Base-by-base conservation (phyloP, 306 rosid genomes). In the Cicer bijugum region DNA sequence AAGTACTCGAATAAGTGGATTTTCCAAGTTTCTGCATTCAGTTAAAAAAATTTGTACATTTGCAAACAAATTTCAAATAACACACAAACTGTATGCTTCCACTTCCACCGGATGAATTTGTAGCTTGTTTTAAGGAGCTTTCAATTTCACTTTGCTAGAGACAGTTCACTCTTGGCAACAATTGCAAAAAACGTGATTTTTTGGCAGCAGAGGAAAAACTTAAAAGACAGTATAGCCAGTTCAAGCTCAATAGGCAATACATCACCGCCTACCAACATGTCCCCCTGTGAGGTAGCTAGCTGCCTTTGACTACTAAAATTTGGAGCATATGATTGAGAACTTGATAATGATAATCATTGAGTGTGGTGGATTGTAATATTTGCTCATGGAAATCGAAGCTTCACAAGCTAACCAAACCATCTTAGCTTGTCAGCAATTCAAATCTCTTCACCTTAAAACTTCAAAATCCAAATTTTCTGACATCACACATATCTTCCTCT, bases 401-500 rank as follows among this genome's bases (percentile, higher is more conserved):
- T 67, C 75, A 9, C 9, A 89, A 71, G 71, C 73, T 92, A 35
- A 19, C 61, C 33, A 19, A 9, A 69, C 83, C 74, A 88, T 88
- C 53, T 50, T 81, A 0, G 91, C 88, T 61, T 89, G 96, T 77
- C 80, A 73, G 1, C 67, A 88, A 45, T 75, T 92, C 61, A 78
- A 85, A 60, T 75, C 63, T 68, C 78, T 89, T 51, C 78, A 78
- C 53, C 83, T 85, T 10, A 83, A 57, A 69, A 76, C 79, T 47
- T 81, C 74, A 12, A 89, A 87, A 60, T 92, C 59, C 67, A 38
- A 58, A 40, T 76, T 39, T 87, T 92, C 71, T 47, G 66, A 8
- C 85, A 75, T 16, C 46, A 88, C 19, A 92, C 92, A 8, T 77
- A 58, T n/a, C 88, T 88, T 64, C 96, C 93, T 23, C 12, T 6